These are phyloP conservation scores for Russula ochroleuca DNA, from an alignment of 768 basidiomycete species.

Conservation along the genomic window DNA sequence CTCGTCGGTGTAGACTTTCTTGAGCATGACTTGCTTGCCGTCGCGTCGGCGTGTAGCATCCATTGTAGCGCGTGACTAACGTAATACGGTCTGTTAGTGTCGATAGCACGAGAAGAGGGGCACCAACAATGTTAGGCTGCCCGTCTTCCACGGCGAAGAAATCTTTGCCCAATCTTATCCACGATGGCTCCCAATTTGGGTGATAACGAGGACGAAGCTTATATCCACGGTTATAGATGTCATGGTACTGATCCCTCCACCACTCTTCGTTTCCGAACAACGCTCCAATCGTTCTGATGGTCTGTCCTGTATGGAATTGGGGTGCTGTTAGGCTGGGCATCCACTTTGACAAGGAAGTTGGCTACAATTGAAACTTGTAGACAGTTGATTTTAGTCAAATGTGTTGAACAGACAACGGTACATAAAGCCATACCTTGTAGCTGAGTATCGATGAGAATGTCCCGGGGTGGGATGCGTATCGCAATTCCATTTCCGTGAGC, in stretches of 20 bases:
- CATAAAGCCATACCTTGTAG: not conserved
- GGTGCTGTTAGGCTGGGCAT: not conserved
- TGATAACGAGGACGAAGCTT: constrained; percentile 21
- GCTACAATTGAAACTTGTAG: not conserved
- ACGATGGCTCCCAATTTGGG: constrained; percentile 21
- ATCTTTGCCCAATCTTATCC: constrained; percentile 1
- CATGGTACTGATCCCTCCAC: constrained; percentile 18
- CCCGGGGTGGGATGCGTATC: not conserved
- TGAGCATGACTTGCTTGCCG: constrained; percentile 26
- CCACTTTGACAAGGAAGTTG: no score
- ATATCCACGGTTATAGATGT: constrained; percentile 9
- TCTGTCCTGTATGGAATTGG: no score
- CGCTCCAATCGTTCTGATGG: not conserved
- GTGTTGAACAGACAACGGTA: no score
- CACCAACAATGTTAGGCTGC: constrained; percentile 9
- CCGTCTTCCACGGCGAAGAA: constrained; percentile 19
- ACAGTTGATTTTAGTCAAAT: no score
- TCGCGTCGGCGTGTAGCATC: constrained; percentile 27
- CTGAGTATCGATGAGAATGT: no score
- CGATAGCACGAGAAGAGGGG: not conserved
- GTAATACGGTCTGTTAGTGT: not conserved
- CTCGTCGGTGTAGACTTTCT: constrained; percentile 16
- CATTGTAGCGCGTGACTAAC: constrained; percentile 14
- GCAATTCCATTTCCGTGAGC: not conserved
- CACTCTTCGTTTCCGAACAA: constrained; percentile 15